Conservation (phyloP, 805 yeast genomes). For the Schwanniomyces pseudopolymorphus region DNA sequence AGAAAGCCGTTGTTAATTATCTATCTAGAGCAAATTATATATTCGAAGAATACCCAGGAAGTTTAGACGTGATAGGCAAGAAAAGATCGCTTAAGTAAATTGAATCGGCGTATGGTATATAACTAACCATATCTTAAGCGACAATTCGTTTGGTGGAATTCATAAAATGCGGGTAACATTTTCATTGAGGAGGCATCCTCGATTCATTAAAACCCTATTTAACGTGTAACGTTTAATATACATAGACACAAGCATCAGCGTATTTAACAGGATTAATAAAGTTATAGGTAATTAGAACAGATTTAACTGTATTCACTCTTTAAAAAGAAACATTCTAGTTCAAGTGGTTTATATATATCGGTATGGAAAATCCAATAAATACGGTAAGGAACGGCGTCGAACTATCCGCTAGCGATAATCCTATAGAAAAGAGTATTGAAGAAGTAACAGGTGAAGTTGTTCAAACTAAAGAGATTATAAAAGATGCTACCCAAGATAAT, state of each 20-base stretch:
- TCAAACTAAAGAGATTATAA: background rate
- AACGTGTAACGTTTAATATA: background rate
- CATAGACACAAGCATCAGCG: background rate
- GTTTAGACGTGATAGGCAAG: constrained; percentile 19
- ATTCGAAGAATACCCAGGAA: constrained; percentile 44
- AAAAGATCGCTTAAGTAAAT: background rate
- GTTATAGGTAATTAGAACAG: background rate
- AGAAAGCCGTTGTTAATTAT: constrained; percentile 38
- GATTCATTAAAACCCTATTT: background rate
- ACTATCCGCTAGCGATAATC: background rate
- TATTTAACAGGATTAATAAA: background rate
- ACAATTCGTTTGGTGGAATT: background rate
- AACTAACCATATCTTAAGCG: too few relatives aligned
- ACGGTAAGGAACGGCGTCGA: background rate
- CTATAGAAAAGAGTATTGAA: background rate
- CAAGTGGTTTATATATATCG: background rate
- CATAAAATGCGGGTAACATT: background rate
- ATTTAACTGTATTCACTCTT: background rate
- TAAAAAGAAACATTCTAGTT: background rate
- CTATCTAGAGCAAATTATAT: constrained; percentile 38
- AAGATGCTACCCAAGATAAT: background rate
- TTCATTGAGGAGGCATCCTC: background rate
- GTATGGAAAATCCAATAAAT: background rate
- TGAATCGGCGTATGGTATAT: background rate
- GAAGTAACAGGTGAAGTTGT: background rate